Evolutionary conservation across 345 rosid genomes (phyloP), one percentile per base, ranked within the genome.

Genomic region (Lagerstroemia speciosa): DNA sequence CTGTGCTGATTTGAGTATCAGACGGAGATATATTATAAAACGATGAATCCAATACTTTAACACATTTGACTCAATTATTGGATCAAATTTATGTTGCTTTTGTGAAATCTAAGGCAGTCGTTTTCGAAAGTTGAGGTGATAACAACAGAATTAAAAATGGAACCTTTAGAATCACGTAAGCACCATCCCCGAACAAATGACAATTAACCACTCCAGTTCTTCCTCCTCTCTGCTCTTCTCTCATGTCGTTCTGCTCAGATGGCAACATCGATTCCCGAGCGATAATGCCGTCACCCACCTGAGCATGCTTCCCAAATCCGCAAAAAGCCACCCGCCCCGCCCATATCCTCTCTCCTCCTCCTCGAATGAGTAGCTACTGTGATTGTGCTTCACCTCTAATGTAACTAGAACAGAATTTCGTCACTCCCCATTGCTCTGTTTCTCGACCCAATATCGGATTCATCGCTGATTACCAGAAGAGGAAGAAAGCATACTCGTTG

Each of bases 111-210:
- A n/a, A n/a, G n/a, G n/a, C n/a, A n/a, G n/a, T n/a, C n/a, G n/a
- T n/a, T n/a, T n/a, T n/a, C n/a, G n/a, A n/a, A n/a, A n/a, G n/a
- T n/a, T n/a, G n/a, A n/a, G n/a, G n/a, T n/a, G n/a, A n/a, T n/a
- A n/a, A n/a, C n/a, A n/a, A n/a, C n/a, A n/a, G n/a, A 63, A 37
- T 15, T 20, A 29, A 11, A 17, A 17, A n/a, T 15, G 5, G 7
- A 43, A 29, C 41, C 66, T 63, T 63, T 17, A 63, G 40, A 63
- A 5, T 63, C 41, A 63, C 43, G 66, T 34, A 63, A 15, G 22
- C n/a, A 8, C 3, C n/a, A n/a, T 30, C 24, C 19, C 57, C 60
- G 29, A 26, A 3, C 33, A 33, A 63, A 32, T 63, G 0, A 29
- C 33, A 29, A 63, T 3, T 24, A 53, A 22, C 60, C 29, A n/a